Evolutionary conservation across 1,139 yeast genomes (phyloP).

Genomic region (Magnusiomyces tetraspermus): DNA sequence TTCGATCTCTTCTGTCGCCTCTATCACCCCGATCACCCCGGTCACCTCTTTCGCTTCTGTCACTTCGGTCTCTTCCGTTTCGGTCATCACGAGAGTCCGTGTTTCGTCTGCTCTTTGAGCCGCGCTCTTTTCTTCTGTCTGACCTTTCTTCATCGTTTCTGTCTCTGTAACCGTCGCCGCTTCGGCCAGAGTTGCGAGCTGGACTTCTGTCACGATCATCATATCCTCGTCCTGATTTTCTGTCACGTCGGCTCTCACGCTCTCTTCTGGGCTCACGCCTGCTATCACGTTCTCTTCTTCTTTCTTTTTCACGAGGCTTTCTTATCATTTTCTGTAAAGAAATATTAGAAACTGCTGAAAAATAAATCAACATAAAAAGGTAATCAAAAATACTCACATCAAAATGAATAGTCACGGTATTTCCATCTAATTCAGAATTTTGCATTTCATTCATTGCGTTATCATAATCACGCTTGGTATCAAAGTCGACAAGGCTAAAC

Average conservation of each 20-base stretch:
- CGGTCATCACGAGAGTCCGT: conserved; percentile 11
- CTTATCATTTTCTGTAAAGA: neutral
- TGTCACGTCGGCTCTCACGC: too few species aligned
- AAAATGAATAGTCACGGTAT: conserved; percentile 18
- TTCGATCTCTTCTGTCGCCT: conserved; percentile 16
- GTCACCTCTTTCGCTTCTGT: conserved; percentile 15
- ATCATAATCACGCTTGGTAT: conserved; percentile 22
- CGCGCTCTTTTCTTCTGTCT: conserved; percentile 18
- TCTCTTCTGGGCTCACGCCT: conserved; percentile 6
- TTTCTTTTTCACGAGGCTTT: conserved; percentile 5
- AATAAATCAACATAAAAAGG: neutral
- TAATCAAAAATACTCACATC: conserved; percentile 18
- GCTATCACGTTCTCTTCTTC: neutral
- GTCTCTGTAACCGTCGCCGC: conserved; percentile 44
- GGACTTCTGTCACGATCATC: conserved; percentile 26
- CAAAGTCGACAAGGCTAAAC: conserved; percentile 21
- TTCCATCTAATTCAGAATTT: conserved; percentile 21
- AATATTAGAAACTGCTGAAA: neutral
- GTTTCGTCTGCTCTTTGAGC: conserved; percentile 16
- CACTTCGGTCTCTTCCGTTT: conserved; percentile 18
- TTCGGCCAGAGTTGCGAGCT: conserved; percentile 63
- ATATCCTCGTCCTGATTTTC: conserved; percentile 7
- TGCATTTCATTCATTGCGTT: conserved; percentile 20
- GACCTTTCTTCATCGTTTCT: conserved; percentile 14
- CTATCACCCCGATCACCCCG: conserved; percentile 14